Evolutionary conservation across 768 basidiomycete genomes (phyloP), one percentile per base, ranked within the genome.

Genomic region (Tricholoma hemisulphureum): DNA sequence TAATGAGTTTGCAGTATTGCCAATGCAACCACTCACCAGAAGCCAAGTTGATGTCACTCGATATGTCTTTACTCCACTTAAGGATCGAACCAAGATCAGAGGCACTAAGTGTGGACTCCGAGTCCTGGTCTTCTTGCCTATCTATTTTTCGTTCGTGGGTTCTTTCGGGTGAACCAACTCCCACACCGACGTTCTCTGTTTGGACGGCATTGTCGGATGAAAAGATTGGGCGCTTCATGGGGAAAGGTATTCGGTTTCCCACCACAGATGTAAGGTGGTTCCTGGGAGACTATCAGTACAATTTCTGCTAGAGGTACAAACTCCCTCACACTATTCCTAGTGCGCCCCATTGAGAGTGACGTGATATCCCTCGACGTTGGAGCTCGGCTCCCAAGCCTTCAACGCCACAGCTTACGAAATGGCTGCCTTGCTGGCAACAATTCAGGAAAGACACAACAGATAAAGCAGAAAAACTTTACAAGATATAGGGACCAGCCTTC

Each of bases 1-100:
- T 14, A 46, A 24, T 6, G 11, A 50, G 46, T 8, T 46, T 8
- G 8, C 31, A n/a, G 26, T 2, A 26, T 20, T 21, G 32, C 16
- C 53, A 34, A n/a, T 28, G 29, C 24, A 32, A 9, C 24, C 28
- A 61, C 67, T 34, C 61, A 82, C 85, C 83, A 53, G 86, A 85
- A 37, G 81, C 81, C 20, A 89, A 70, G 61, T 88, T 87, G 39
- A 89, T 87, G 67, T 88, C 86, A 34, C 85, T 83, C 0, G 87
- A 87, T 13, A 91, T 88, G 54, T 87, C 84, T 67, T 87, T 86
- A 63, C 85, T 88, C 83, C 86, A 88, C 63, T 84, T 86, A 29
- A 89, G 75, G 51, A 91, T 88, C 0, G 86, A 83, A 21, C 83
- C 83, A 11, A 89, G 72, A 65, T 89, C 85, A 49, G 81, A 74